phyloP scores from a whole-genome alignment of 1,284 basidiomycete species.

The Leccinum fallax region DNA sequence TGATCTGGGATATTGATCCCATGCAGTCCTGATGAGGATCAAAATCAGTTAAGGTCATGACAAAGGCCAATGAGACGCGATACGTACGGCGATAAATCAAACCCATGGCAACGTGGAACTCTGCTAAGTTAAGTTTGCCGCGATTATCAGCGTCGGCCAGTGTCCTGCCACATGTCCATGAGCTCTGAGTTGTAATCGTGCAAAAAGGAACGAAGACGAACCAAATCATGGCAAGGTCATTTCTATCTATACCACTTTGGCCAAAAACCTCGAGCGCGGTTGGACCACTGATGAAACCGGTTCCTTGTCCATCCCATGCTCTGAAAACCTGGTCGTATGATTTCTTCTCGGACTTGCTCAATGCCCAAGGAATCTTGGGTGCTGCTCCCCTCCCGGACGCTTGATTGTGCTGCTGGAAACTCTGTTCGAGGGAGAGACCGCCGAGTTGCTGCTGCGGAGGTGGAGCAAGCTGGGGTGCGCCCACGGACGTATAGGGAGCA shows the following conservation, averaged over 20 bases:
- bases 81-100: constrained; percentile 91
- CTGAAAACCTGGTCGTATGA: constrained; percentile 97
- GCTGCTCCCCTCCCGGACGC: constrained; percentile 64
- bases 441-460: constrained; percentile 59
- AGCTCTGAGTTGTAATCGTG: background rate
- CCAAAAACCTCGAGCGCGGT: constrained; percentile 95
- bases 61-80: background rate
- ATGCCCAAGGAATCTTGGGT: constrained; percentile 86
- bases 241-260: constrained; percentile 86
- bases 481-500: constrained; percentile 61
- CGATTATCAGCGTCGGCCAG: constrained; percentile 89
- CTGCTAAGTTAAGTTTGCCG: constrained; percentile 92
- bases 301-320: constrained; percentile 86
- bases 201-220: constrained; percentile 42
- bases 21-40: constrained; percentile 69
- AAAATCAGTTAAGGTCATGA: background rate
- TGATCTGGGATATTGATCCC: constrained; percentile 89
- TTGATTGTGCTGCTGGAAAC: constrained; percentile 81
- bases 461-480: constrained; percentile 64
- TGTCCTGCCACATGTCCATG: constrained; percentile 56
- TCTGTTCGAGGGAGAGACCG: constrained; percentile 66
- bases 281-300: constrained; percentile 87
- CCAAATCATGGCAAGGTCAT: constrained; percentile 96
- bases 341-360: constrained; percentile 93
- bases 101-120: constrained; percentile 99